Conservation (phyloP, 1,139 yeast species). For the Saccharomycopsis hybrid region DNA sequence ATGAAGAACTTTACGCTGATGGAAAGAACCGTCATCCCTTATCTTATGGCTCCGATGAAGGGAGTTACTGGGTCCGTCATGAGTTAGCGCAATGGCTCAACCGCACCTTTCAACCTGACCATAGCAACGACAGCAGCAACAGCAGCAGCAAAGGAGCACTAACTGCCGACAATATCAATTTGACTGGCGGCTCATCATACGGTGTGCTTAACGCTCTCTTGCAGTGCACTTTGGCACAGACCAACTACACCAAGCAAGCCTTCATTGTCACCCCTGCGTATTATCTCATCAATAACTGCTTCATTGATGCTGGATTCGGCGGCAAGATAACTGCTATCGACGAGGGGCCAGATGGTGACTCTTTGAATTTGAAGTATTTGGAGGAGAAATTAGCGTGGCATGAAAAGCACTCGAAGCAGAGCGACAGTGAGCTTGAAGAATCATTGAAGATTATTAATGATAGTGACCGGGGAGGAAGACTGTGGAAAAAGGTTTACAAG, state of each 20-base stretch:
- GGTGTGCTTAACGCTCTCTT: slow-evolving; percentile 70
- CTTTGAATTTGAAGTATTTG: slow-evolving; percentile 54
- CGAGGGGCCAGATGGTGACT: slow-evolving; percentile 44
- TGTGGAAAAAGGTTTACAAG: slow-evolving; percentile 47
- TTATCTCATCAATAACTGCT: slow-evolving; percentile 66
- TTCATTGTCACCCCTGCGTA: slow-evolving; percentile 83
- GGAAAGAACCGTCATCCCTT: slow-evolving; percentile 67
- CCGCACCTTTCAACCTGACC: slow-evolving; percentile 31
- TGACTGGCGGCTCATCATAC: slow-evolving; percentile 84
- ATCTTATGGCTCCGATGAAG: slow-evolving; percentile 79
- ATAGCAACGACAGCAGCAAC: too few relatives aligned
- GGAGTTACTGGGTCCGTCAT: slow-evolving; percentile 58
- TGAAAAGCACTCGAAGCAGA: slow-evolving; percentile 24
- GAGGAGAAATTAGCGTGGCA: slow-evolving; percentile 39
- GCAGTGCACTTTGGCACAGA: slow-evolving; percentile 47
- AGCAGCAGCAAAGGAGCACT: neutral
- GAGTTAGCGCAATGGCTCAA: slow-evolving; percentile 50
- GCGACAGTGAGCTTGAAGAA: slow-evolving; percentile 13
- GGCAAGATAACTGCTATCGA: slow-evolving; percentile 60
- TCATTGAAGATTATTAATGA: neutral
- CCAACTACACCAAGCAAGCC: slow-evolving; percentile 52
- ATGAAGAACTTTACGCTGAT: slow-evolving; percentile 37
- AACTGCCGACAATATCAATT: slow-evolving; percentile 48
- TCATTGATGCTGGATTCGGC: slow-evolving; percentile 74
- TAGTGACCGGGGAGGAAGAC: slow-evolving; percentile 8